Evolutionary conservation across 805 yeast species (phyloP).

Genomic region (Metschnikowia cubensis): DNA sequence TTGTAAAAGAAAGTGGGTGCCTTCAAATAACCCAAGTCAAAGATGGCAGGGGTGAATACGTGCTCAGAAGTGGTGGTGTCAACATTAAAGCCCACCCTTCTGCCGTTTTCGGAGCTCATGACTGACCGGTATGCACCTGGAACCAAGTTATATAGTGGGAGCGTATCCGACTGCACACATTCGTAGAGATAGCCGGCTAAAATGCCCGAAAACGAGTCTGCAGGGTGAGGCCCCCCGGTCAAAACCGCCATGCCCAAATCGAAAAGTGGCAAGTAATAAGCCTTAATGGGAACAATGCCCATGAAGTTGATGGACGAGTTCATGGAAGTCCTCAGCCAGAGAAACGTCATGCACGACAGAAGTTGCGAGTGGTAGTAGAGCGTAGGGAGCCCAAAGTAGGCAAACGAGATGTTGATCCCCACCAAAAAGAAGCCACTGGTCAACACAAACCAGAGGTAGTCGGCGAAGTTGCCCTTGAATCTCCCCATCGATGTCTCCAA

Average conservation of each 20-base stretch:
- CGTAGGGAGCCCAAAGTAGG: constrained; percentile 10
- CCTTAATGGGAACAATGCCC: constrained; percentile 49
- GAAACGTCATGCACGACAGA: constrained; percentile 52
- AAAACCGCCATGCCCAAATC: constrained; percentile 32
- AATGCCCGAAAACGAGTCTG: constrained; percentile 47
- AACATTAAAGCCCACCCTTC: constrained; percentile 29
- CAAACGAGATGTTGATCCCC: constrained; percentile 23
- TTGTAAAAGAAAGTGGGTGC: constrained; percentile 48
- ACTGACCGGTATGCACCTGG: constrained; percentile 25
- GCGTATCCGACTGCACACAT: constrained; percentile 57
- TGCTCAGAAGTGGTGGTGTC: constrained; percentile 9
- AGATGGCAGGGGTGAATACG: constrained; percentile 28
- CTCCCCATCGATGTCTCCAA: constrained; percentile 45
- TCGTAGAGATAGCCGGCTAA: constrained; percentile 56
- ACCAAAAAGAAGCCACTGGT: constrained; percentile 47
- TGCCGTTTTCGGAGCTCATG: constrained; percentile 7
- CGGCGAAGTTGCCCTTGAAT: constrained; percentile 48
- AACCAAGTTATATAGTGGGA: constrained; percentile 37
- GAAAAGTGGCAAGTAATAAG: constrained; percentile 50
- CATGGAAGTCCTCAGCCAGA: constrained; percentile 59
- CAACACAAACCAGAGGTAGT: constrained; percentile 52
- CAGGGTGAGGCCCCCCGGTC: constrained; percentile 38
- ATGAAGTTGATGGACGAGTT: constrained; percentile 52
- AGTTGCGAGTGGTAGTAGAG: constrained; percentile 37
- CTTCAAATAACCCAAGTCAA: constrained; percentile 50